Evolutionary conservation across 1,284 basidiomycete species (phyloP), one percentile per base, ranked within the genome.

Genomic region (Rhizopogon hawkerae): DNA sequence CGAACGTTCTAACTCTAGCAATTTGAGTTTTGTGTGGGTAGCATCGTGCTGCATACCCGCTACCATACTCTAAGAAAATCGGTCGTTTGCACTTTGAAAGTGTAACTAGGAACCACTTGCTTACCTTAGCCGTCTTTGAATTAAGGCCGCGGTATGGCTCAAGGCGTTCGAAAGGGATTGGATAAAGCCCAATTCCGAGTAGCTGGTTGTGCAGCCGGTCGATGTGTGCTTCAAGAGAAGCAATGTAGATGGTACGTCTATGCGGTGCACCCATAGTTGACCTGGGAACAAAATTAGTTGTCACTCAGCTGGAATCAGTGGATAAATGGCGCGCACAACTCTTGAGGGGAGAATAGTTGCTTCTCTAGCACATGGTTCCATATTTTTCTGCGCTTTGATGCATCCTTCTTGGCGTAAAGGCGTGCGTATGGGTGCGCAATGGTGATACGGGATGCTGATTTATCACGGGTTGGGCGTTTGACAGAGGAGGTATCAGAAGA

Each of bases 361-460:
- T 85, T 85, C 63, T 88, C 85, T 50, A 85, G 73, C 1, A 78
- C 76, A 55, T 85, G 84, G 45, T 81, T 83, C 84, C 84, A 88
- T 18, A 83, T 80, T 58, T 79, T 82, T 14, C 84, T 73, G 2
- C 81, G 76, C 60, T 85, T 82, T 2, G 74, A 72, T 43, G 75
- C 74, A 38, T 80, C 75, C 54, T 79, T 79, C 59, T 80, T 82
- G 9, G 77, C 78, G 53, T 76, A 74, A 3, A 83, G 69, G 47
- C 81, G 77, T 4, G 80, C 77, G 54, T 84, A 85, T 0, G 83
- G 84, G 52, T 85, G 82, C 0, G 73, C 65, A 49, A 83, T 71
- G 46, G 68, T 64, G 44, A 71, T 57, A 35, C 65, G 54, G 54
- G 53, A 21, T 47, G 57, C 50, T 3, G 60, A 46, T 11, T 55